Evolutionary conservation across 179 eudicot genomes (phyloP), one percentile per base, ranked within the genome.

Genomic region (Beta lomatogona): DNA sequence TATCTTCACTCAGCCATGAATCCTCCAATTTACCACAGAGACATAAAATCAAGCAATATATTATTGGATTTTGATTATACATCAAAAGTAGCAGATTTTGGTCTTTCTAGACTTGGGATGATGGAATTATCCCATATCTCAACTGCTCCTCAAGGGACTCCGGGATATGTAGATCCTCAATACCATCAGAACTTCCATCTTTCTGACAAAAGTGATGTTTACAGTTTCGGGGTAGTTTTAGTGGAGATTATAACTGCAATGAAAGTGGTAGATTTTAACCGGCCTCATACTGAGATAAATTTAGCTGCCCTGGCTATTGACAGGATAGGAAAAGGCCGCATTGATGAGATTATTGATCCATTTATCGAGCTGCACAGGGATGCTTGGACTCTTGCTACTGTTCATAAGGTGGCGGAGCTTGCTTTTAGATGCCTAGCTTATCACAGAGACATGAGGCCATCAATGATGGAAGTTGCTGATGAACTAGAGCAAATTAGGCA

Each of bases 211-310:
- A 95, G 99, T 71, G 99, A 95, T 73, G 98, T 95, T 13, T 95
- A 95, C 87, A 95, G 98, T 83, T 93, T 92, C 16, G 98, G 98
- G 63, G 99, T 95, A 16, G 98, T 95, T 74, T 89, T 95, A 14
- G 93, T 94, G 1, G 99, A 95, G 86, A 94, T 95, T 41, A 89
- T 95, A 82, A 90, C 98, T 4, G 95, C 95, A 3, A 58, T 89
- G 89, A 93, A 86, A 84, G 99, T 89, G 36, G 99, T 95, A 1
- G 99, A 95, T 86, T 95, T 95, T 84, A 87, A 88, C 3, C 84
- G 99, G 79, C 82, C 93, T 31, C 90, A 88, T 84, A 86, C 82
- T 2, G 99, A 95, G 88, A 89, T 95, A 77, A 95, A 95, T 69
- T 87, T 95, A 81, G 99, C 99, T 45, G 94, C 98, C 16, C 89